Evolutionary conservation across 2,329 filamentous ascomycete genomes (phyloP).

Genomic region (Orbilia javanica): DNA sequence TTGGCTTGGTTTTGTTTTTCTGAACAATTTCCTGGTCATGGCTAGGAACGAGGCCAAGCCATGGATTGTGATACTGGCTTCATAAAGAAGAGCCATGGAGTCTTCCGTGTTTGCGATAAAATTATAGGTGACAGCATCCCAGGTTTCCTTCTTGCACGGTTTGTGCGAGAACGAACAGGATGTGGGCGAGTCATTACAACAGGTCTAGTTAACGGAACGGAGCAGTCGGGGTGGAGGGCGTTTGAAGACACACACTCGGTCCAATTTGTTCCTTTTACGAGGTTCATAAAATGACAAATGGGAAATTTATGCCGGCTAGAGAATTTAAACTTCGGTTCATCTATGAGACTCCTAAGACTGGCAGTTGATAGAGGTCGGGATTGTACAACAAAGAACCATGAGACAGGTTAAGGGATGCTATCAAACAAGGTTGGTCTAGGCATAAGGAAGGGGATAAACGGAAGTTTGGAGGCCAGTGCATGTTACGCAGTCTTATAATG

Average conservation of each 20-base stretch:
- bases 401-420: constrained; percentile 74
- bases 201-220: constrained; percentile 93
- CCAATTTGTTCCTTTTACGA: constrained; percentile 89
- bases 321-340: constrained; percentile 86
- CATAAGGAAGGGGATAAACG: constrained; percentile 79
- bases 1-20: too few species aligned
- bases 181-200: constrained; percentile 89
- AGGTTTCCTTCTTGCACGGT: constrained; percentile 82
- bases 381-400: constrained; percentile 74
- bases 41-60: too few species aligned
- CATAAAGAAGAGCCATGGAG: background rate
- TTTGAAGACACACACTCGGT: constrained; percentile 81
- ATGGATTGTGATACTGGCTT: constrained; percentile 1
- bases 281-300: constrained; percentile 85
- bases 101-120: background rate
- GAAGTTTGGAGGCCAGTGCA: constrained; percentile 92
- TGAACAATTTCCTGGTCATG: too few species aligned
- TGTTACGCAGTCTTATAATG: constrained; percentile 88
- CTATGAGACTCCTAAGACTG: constrained; percentile 77
- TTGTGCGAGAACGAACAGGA: constrained; percentile 75
- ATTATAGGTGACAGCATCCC: constrained; percentile 76
- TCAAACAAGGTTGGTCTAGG: constrained; percentile 76
- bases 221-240: constrained; percentile 75
- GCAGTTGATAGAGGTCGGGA: constrained; percentile 66
- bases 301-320: constrained; percentile 84